Percentiles rank a stretch among this genome's conserved stretches.
Evolutionary conservation across 495 filamentous ascomycete genomes (phyloP).

Genomic region (Aspergillus homomorphus): DNA sequence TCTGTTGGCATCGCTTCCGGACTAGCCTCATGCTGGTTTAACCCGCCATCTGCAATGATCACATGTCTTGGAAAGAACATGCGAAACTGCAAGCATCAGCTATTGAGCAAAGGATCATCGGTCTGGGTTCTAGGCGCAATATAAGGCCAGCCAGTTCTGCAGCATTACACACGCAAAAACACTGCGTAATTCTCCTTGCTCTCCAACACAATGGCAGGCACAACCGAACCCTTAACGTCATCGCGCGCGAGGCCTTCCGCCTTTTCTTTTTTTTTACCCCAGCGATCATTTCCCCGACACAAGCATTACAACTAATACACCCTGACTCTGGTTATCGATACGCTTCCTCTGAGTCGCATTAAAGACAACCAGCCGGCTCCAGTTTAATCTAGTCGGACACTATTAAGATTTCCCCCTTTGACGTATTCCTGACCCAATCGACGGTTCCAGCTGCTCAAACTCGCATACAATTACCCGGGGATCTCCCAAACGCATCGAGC

Average conservation of each 20-base stretch:
- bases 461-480: not conserved
- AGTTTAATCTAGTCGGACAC: not conserved
- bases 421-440: conserved; percentile 7
- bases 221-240: not conserved
- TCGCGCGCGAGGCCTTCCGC: not conserved
- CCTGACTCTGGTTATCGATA: not conserved
- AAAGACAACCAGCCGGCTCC: not conserved
- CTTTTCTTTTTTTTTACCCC: not conserved
- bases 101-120: too few species aligned
- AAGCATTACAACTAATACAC: not conserved
- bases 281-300: not conserved
- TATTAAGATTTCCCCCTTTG: not conserved
- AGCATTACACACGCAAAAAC: too few species aligned
- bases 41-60: too few species aligned
- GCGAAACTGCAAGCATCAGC: not conserved
- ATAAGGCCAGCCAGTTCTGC: too few species aligned
- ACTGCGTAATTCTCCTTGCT: not conserved
- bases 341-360: not conserved
- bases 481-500: not conserved
- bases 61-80: not conserved
- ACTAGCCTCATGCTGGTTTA: conserved; percentile 4
- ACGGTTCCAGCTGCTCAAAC: not conserved
- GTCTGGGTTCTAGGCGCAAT: too few species aligned
- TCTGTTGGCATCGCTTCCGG: not conserved
- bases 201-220: not conserved